Conservation (phyloP, 768 basidiomycete species). For the Rhizopogon sp. region DNA sequence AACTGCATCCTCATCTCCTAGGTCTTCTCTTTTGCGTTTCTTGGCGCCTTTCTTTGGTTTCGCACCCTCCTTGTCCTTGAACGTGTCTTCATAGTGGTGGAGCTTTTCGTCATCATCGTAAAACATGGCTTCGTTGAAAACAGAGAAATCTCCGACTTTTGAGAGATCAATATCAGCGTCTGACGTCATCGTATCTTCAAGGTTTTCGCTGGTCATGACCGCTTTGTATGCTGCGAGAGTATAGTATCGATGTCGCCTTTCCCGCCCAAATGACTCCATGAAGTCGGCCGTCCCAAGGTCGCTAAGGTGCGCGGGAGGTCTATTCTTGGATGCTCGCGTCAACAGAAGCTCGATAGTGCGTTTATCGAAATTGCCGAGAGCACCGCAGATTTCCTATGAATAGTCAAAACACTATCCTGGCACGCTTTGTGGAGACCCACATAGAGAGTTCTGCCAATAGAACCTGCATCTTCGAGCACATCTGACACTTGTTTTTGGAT, state of each 20-base stretch:
- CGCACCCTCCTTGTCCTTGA: constrained; percentile 28
- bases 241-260: constrained; percentile 84
- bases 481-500: constrained; percentile 80
- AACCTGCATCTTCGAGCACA: constrained; percentile 63
- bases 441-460: constrained; percentile 66
- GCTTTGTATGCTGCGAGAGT: constrained; percentile 63
- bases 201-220: constrained; percentile 58
- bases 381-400: constrained; percentile 54
- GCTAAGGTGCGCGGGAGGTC: constrained; percentile 64
- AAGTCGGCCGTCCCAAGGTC: constrained; percentile 67
- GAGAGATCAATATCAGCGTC: constrained; percentile 43
- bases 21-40: constrained; percentile 25
- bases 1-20: constrained; percentile 20
- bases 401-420: constrained; percentile 3
- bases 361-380: constrained; percentile 68
- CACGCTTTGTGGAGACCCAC: constrained; percentile 30
- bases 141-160: constrained; percentile 50
- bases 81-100: constrained; percentile 42
- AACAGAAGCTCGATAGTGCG: constrained; percentile 83
- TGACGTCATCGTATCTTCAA: constrained; percentile 46
- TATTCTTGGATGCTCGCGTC: constrained; percentile 56
- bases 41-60: constrained; percentile 6
- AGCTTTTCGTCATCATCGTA: constrained; percentile 44
- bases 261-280: constrained; percentile 80
- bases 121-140: constrained; percentile 44